These are phyloP conservation scores for Fusarium aywerte DNA, from an alignment of 2,329 filamentous ascomycete genomes.

Conservation along the genomic window DNA sequence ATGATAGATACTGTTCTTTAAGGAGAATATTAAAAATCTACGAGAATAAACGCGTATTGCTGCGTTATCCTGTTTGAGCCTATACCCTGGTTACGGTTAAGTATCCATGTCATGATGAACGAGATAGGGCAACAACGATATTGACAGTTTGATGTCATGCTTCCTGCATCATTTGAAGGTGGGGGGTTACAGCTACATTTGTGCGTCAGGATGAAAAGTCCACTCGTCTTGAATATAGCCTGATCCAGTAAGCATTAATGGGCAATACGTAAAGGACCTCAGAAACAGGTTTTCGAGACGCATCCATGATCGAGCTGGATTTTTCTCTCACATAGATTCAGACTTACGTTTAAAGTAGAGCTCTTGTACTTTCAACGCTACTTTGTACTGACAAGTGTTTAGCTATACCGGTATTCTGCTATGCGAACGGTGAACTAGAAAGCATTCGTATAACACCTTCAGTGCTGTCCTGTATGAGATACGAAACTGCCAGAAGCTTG, in stretches of 20 bases:
- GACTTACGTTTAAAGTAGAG: not conserved
- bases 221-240: not conserved
- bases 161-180: not conserved
- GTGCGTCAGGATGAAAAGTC: not conserved
- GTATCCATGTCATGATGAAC: conserved; percentile 5
- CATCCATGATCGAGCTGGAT: not conserved
- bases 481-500: not conserved
- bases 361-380: not conserved
- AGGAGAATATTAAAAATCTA: not conserved
- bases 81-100: not conserved
- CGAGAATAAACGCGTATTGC: not conserved
- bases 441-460: not conserved
- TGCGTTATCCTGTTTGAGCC: not conserved
- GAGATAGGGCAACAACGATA: not conserved
- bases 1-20: not conserved
- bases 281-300: not conserved
- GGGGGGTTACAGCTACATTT: not conserved
- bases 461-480: not conserved
- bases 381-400: not conserved
- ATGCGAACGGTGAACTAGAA: not conserved
- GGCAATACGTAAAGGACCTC: not conserved
- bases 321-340: not conserved
- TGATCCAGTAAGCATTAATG: not conserved
- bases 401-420: not conserved
- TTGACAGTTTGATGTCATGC: conserved; percentile 4